phyloP scores from a whole-genome alignment of 1,284 basidiomycete genomes.

The Agaricales sp. region DNA sequence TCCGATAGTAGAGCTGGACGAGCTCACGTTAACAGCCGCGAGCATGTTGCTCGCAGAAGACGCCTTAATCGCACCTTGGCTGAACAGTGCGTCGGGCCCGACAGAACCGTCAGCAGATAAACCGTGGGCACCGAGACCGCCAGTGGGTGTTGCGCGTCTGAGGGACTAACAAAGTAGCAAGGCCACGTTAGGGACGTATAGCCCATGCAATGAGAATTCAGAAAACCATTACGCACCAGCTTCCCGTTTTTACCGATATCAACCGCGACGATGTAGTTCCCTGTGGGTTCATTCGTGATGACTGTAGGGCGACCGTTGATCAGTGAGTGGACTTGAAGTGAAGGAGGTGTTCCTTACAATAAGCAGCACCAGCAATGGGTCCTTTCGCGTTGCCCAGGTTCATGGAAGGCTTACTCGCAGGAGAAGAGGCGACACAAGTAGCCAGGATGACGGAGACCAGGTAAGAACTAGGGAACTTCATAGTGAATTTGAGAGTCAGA shows the following conservation, averaged over 20 bases:
- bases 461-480: too few species aligned
- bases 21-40: not conserved
- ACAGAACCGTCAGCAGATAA: not conserved
- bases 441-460: too few species aligned
- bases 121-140: not conserved
- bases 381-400: too few species aligned
- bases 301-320: too few species aligned
- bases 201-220: not conserved
- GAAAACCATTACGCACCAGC: not conserved
- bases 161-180: too few species aligned
- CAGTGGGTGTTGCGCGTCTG: not conserved
- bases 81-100: not conserved
- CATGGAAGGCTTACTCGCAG: too few species aligned
- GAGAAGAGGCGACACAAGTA: too few species aligned
- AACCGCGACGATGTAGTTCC: not conserved
- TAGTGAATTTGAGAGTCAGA: too few species aligned
- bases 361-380: too few species aligned
- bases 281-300: not conserved
- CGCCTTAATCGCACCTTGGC: not conserved
- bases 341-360: too few species aligned
- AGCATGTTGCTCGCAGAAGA: not conserved
- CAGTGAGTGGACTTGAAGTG: too few species aligned
- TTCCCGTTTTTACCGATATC: not conserved
- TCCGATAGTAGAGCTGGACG: not conserved
- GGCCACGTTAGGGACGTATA: not conserved